phyloP scores from a whole-genome alignment of 306 rosid species.

The Amphicarpaea edgeworthii region DNA sequence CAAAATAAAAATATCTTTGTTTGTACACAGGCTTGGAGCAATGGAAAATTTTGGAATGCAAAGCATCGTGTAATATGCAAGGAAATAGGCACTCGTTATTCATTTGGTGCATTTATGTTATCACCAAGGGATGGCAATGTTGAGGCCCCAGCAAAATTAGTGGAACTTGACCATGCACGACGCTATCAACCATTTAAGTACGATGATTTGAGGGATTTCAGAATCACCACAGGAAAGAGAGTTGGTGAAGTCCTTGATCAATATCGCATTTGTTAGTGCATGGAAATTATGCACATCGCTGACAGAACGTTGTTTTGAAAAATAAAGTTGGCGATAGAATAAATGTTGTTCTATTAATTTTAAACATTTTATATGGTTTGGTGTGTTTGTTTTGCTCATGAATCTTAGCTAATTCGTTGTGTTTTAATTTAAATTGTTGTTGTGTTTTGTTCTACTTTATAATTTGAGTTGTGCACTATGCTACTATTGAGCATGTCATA shows the following conservation, averaged over 20 bases:
- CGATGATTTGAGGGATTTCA: not conserved
- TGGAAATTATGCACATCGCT: not conserved
- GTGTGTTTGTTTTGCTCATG: too few relatives aligned
- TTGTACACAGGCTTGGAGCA: slow-evolving; percentile 37
- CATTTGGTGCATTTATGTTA: slow-evolving; percentile 37
- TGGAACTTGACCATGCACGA: slow-evolving; percentile 14
- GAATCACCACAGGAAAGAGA: not conserved
- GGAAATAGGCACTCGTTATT: slow-evolving; percentile 35
- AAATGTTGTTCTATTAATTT: not conserved
- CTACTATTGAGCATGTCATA: not conserved
- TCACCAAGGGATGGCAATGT: slow-evolving; percentile 39
- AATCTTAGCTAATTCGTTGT: not conserved
- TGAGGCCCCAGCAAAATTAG: slow-evolving; percentile 17
- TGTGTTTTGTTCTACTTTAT: not conserved
- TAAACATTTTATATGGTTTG: too few relatives aligned
- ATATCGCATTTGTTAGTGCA: not conserved
- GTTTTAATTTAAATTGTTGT: not conserved
- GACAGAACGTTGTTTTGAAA: not conserved
- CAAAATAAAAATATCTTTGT: not conserved
- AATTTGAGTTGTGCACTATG: not conserved
- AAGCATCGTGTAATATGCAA: slow-evolving; percentile 53
- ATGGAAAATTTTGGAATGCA: slow-evolving; percentile 50
- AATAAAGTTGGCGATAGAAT: not conserved
- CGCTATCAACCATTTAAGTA: not conserved
- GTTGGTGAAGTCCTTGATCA: not conserved